Base-by-base conservation (phyloP, 371 early-diverging fungal genomes). In the Saksenaea oblongispora region DNA sequence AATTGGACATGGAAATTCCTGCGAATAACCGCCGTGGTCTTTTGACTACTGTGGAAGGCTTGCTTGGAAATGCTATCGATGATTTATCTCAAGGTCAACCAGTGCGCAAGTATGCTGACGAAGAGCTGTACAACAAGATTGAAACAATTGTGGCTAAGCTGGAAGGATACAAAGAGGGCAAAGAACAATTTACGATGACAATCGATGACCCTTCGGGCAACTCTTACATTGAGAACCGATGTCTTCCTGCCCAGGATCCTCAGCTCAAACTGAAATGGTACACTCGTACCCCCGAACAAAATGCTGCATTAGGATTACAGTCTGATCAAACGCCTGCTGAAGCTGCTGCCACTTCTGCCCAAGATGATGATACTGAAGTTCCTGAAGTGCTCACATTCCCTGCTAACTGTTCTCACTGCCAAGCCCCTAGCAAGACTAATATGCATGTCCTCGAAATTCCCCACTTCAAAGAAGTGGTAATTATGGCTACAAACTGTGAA, bases 401-500 rank as follows among this genome's bases (percentile, higher is more conserved):
- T 17, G 90, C 94, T 64, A 92, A 89, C 72, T 97, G 98, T 83
- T 93, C 94, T 0, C 72, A 85, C 53, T 95, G 98, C 83, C 84
- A 87, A 56, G 82, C 83, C 5, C 93, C 93, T 31, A 87, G 89
- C 62, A 90, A 92, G 28, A 95, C 96, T 60, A 91, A 91, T 62
- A 96, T 97, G 98, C 93, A 95, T 35, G 76, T 95, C 54, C 67
- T 97, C 67, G 82, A 93, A 54, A 95, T 97, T 65, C 96, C 96
- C 53, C 93, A 97, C 69, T 97, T 97, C 70, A 95, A 95, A 74
- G 93, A 97, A 67, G 95, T 97, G 13, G 91, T 97, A 42, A 91
- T 97, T 66, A 96, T 96, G 98, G 88, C 95, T n/a, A 96, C 96
- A 5, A 83, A 84, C 59, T 97, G 98, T 78, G 94, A 96, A 24